Conservation (phyloP, 805 yeast genomes). For the Torulaspora quercuum region DNA sequence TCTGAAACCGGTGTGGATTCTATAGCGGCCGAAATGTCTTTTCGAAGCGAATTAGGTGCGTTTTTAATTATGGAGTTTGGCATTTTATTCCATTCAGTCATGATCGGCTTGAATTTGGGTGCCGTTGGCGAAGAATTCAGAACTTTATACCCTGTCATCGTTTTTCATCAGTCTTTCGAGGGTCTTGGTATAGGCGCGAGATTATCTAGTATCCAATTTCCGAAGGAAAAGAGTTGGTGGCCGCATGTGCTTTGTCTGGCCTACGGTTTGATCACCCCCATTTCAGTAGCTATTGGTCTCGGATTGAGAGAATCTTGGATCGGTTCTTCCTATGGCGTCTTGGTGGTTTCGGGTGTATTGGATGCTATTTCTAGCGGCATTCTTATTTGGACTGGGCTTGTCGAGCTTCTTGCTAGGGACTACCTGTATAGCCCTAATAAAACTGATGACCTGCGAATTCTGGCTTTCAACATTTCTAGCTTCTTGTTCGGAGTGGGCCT, state of each 20-base stretch:
- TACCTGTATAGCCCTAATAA: slow-evolving; percentile 47
- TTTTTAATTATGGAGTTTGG: slow-evolving; percentile 66
- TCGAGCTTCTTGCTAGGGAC: slow-evolving; percentile 72
- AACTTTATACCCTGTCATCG: slow-evolving; percentile 57
- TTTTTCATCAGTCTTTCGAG: slow-evolving; percentile 75
- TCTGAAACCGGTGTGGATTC: slow-evolving; percentile 25
- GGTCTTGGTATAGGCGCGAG: slow-evolving; percentile 76
- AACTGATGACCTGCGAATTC: slow-evolving; percentile 41
- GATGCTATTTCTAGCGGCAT: slow-evolving; percentile 71
- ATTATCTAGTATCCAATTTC: slow-evolving; percentile 56
- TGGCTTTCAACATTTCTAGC: slow-evolving; percentile 42
- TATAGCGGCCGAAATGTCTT: slow-evolving; percentile 2
- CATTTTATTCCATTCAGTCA: slow-evolving; percentile 67
- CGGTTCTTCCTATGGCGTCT: slow-evolving; percentile 50
- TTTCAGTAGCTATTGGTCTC: slow-evolving; percentile 67
- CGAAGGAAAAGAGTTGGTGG: slow-evolving; percentile 39
- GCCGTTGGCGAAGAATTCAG: slow-evolving; percentile 62
- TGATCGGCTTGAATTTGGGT: slow-evolving; percentile 66
- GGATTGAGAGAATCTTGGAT: slow-evolving; percentile 60
- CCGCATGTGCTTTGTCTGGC: slow-evolving; percentile 46
- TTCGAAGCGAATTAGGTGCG: slow-evolving; percentile 32
- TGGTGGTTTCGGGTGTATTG: slow-evolving; percentile 56
- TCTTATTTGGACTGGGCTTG: slow-evolving; percentile 65
- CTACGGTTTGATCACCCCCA: slow-evolving; percentile 62
- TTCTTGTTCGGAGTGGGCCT: slow-evolving; percentile 57